Evolutionary conservation across 2,329 filamentous ascomycete genomes (phyloP).

Genomic region (Phaeosphaeriaceae sp.): DNA sequence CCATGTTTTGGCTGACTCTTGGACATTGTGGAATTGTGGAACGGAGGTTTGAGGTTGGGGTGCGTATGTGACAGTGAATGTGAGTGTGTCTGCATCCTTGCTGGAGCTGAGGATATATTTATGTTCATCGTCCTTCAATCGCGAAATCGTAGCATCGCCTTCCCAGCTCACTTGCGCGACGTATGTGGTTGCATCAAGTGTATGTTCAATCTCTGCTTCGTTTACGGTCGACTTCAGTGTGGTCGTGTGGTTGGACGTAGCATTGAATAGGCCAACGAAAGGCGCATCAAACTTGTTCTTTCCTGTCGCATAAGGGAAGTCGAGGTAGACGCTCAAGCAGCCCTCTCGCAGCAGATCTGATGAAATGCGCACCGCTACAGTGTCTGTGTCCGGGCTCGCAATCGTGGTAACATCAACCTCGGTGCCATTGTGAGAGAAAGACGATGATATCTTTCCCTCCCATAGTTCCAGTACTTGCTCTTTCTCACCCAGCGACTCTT

Average conservation of each 20-base stretch:
- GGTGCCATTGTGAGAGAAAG: conserved; percentile 53
- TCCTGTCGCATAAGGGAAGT: conserved; percentile 60
- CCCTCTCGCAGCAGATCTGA: conserved; percentile 52
- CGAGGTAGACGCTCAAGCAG: conserved; percentile 58
- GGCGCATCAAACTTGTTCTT: conserved; percentile 63
- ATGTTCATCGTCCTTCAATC: conserved; percentile 50
- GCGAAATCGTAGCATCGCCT: conserved; percentile 36
- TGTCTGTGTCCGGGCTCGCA: conserved; percentile 57
- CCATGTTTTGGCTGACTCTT: conserved; percentile 49
- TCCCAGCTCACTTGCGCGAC: conserved; percentile 52
- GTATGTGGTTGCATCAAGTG: conserved; percentile 55
- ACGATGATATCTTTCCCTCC: conserved; percentile 55
- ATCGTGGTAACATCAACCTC: conserved; percentile 55
- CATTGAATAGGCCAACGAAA: conserved; percentile 62
- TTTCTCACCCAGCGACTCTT: conserved; percentile 51
- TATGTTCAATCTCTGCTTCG: conserved; percentile 54
- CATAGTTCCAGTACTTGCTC: conserved; percentile 59
- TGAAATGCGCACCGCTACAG: conserved; percentile 54
- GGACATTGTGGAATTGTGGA: conserved; percentile 25
- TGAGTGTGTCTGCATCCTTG: conserved; percentile 30
- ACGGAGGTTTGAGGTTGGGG: conserved; percentile 41
- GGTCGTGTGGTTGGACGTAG: conserved; percentile 56
- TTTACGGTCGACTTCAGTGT: conserved; percentile 31
- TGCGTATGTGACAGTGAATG: conserved; percentile 35
- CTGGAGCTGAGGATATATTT: conserved; percentile 52